A percentile compares a stretch with the other conserved stretches of the same genome.
Evolutionary conservation across 768 basidiomycete species (phyloP).

Genomic region (Tubosaeta sp.): DNA sequence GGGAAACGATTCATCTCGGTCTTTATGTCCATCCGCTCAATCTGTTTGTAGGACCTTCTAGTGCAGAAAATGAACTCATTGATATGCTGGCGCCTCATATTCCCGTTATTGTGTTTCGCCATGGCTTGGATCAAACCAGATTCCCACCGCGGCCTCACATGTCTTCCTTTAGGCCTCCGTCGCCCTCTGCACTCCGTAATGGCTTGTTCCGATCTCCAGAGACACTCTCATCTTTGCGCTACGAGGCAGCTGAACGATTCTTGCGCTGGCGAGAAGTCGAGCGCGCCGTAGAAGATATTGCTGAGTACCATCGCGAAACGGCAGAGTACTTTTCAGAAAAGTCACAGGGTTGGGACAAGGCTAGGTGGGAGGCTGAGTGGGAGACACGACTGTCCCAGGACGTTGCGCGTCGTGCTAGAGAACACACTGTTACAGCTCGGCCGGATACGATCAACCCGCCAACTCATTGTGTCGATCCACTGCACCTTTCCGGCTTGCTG

Average conservation of each 20-base stretch:
- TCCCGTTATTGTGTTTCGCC: conserved; percentile 54
- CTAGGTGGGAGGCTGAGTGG: conserved; percentile 67
- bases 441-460: conserved; percentile 14
- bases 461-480: conserved; percentile 50
- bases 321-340: conserved; percentile 18
- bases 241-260: conserved; percentile 66
- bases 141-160: conserved; percentile 34
- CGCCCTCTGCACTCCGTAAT: conserved; percentile 47
- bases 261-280: conserved; percentile 71
- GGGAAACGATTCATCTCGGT: conserved; percentile 13
- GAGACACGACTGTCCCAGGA: conserved; percentile 56
- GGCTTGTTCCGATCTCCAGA: conserved; percentile 66
- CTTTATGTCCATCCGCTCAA: not conserved
- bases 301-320: conserved; percentile 27
- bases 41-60: conserved; percentile 23
- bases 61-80: conserved; percentile 43
- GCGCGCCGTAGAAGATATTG: conserved; percentile 45
- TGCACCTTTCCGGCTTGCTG: conserved; percentile 62
- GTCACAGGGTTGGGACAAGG: conserved; percentile 49
- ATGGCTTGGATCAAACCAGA: conserved; percentile 31
- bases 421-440: conserved; percentile 29
- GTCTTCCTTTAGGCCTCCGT: conserved; percentile 55
- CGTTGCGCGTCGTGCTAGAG: conserved; percentile 48
- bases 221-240: conserved; percentile 50
- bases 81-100: conserved; percentile 48